Evolutionary conservation across 1,139 yeast genomes (phyloP).

Genomic region (Nakaseomyces glabratus): DNA sequence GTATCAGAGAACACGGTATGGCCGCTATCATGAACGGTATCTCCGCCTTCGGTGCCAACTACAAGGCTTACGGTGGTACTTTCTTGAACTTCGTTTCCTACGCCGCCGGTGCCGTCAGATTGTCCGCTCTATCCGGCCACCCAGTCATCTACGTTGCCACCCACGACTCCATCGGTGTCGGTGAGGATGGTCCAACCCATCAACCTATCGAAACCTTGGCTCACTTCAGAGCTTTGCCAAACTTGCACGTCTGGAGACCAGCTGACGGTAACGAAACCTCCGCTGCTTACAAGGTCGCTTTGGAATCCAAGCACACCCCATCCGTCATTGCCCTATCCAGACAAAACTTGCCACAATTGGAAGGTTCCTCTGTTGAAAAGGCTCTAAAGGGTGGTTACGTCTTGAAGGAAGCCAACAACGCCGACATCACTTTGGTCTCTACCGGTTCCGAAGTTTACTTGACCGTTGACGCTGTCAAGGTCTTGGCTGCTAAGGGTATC

Average conservation of each 20-base stretch:
- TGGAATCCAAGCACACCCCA: constrained; percentile 69
- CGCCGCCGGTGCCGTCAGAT: constrained; percentile 96
- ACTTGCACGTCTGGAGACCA: constrained; percentile 96
- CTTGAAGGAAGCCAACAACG: constrained; percentile 48
- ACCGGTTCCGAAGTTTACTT: constrained; percentile 95
- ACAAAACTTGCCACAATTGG: constrained; percentile 96
- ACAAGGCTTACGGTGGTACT: constrained; percentile 93
- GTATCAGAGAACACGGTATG: constrained; percentile 99
- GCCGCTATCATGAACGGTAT: constrained; percentile 99
- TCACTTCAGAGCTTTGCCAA: constrained; percentile 96
- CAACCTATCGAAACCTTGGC: constrained; percentile 99
- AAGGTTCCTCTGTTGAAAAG: constrained; percentile 84
- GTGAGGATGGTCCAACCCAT: constrained; percentile 99
- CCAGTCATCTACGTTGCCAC: constrained; percentile 97
- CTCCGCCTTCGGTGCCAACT: constrained; percentile 89
- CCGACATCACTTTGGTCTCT: constrained; percentile 74
- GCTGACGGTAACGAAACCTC: constrained; percentile 99
- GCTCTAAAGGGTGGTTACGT: constrained; percentile 96
- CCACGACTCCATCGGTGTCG: constrained; percentile 97
- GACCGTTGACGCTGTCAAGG: constrained; percentile 72
- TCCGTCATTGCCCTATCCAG: constrained; percentile 88
- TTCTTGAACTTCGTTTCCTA: constrained; percentile 97
- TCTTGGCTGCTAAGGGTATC: constrained; percentile 56
- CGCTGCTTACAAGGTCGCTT: constrained; percentile 84
- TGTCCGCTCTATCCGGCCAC: constrained; percentile 87